These are phyloP conservation scores for Trifolium fragiferum DNA, from an alignment of 306 rosid species.

Conservation along the genomic window DNA sequence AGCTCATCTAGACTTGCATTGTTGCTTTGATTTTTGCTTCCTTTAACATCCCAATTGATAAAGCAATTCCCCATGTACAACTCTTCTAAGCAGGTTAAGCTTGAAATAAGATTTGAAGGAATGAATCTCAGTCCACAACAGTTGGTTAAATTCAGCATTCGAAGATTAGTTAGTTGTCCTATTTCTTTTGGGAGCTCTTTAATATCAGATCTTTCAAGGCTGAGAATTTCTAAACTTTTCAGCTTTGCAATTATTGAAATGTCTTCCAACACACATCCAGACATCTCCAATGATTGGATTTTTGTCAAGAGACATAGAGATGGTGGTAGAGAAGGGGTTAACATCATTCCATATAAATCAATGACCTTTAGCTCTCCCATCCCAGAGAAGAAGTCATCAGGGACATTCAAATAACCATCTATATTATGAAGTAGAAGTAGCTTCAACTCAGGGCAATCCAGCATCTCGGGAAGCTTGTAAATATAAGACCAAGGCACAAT, in stretches of 20 bases:
- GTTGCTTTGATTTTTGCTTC: not conserved
- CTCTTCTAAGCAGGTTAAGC: not conserved
- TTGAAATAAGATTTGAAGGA: conserved; percentile 8
- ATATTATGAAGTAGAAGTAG: not conserved
- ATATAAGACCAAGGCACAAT: not conserved
- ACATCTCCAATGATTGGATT: not conserved
- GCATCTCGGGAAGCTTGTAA: not conserved
- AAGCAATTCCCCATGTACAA: not conserved
- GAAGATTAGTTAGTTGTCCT: not conserved
- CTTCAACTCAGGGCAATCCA: not conserved
- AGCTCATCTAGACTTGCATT: conserved; percentile 33
- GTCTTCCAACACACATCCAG: not conserved
- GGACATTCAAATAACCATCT: not conserved
- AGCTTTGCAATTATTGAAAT: not conserved
- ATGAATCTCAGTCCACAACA: not conserved
- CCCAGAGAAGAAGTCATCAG: not conserved
- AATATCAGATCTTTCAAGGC: not conserved
- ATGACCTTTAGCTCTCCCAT: not conserved
- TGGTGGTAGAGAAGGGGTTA: not conserved
- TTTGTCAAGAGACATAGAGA: not conserved
- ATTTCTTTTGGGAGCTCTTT: not conserved
- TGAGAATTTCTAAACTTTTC: not conserved
- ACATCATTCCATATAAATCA: not conserved
- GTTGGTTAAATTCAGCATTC: not conserved
- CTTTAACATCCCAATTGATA: not conserved